Evolutionary conservation across 1,139 yeast genomes (phyloP).

Genomic region (Meyerozyma sp.): DNA sequence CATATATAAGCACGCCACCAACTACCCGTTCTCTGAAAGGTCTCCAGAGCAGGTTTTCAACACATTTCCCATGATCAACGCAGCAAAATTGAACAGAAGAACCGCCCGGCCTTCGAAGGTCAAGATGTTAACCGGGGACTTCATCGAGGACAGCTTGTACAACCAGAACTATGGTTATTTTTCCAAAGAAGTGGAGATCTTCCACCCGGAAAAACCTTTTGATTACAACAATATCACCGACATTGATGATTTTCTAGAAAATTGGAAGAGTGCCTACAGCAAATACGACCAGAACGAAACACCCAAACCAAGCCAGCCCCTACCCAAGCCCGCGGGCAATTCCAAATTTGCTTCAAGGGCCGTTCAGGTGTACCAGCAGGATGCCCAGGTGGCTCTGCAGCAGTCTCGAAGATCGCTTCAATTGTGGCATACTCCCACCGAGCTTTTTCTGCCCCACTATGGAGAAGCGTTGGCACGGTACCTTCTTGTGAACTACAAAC

Average conservation of each 20-base stretch:
- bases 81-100: conserved; percentile 41
- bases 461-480: conserved; percentile 83
- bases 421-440: conserved; percentile 90
- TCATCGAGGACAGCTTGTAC: conserved; percentile 80
- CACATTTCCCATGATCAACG: conserved; percentile 34
- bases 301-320: conserved; percentile 3
- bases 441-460: conserved; percentile 74
- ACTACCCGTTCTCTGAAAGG: conserved; percentile 37
- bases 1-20: conserved; percentile 38
- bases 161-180: conserved; percentile 82
- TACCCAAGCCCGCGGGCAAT: neutral
- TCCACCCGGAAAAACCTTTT: conserved; percentile 58
- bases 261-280: conserved; percentile 65
- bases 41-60: conserved; percentile 39
- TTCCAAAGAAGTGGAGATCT: conserved; percentile 71
- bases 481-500: conserved; percentile 61
- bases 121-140: conserved; percentile 71
- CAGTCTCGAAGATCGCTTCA: conserved; percentile 46
- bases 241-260: conserved; percentile 64
- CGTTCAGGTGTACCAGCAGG: conserved; percentile 25
- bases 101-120: conserved; percentile 53
- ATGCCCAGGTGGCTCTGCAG: conserved; percentile 12
- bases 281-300: conserved; percentile 38
- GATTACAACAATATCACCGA: conserved; percentile 54
- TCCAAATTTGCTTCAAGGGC: conserved; percentile 31